Conservation (phyloP, 2,329 filamentous ascomycete species). For the Stromatinia cepivora region DNA sequence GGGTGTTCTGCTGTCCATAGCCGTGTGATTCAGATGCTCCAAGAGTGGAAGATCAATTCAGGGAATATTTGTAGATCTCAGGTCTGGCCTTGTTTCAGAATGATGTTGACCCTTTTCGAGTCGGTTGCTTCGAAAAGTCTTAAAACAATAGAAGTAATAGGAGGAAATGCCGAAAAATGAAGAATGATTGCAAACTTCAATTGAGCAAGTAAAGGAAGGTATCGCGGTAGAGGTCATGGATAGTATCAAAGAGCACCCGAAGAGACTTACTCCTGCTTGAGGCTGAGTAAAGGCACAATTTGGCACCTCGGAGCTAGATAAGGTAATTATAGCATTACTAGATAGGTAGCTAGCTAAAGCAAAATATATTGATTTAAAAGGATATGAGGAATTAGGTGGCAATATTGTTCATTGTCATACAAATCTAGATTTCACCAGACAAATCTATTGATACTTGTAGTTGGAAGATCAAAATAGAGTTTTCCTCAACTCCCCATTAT, state of each 20-base stretch:
- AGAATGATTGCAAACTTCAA: neutral
- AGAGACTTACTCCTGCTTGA: slow-evolving; percentile 1
- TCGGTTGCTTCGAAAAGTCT: neutral
- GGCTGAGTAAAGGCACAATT: neutral
- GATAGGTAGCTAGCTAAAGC: neutral
- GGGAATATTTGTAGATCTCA: neutral
- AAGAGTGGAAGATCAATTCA: neutral
- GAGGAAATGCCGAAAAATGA: neutral
- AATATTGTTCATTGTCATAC: neutral
- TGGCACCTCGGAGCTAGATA: neutral
- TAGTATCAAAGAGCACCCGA: neutral
- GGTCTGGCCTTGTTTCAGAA: neutral
- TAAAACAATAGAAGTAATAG: neutral
- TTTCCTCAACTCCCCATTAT: neutral
- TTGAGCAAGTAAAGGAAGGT: neutral
- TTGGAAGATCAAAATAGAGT: neutral
- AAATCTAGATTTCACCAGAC: neutral
- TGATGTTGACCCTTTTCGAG: neutral
- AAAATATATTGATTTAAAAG: neutral
- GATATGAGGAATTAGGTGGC: neutral
- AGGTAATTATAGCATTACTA: neutral
- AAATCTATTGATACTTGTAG: neutral
- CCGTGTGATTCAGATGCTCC: neutral
- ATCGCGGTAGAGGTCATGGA: neutral
- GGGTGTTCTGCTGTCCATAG: slow-evolving; percentile 15